Base-by-base conservation (phyloP, 2,329 filamentous ascomycete species). In the Aspergillus fischeri region DNA sequence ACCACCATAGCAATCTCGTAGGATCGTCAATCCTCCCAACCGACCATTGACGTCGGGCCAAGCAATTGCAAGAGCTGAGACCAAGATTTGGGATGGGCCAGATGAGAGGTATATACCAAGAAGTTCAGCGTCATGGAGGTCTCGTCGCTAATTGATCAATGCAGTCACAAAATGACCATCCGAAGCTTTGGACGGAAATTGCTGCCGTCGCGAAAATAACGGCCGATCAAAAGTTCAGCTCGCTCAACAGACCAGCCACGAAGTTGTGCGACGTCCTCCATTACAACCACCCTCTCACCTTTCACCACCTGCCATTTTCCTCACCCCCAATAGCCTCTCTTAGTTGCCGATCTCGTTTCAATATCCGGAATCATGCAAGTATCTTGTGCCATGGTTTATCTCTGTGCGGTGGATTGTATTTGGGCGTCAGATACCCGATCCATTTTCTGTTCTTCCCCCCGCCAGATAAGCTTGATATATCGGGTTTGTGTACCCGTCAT, bases 161-260 rank as follows among this genome's bases (percentile, higher is more conserved):
- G 6, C 47, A 72, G 70, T 45, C 62, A 65, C 48, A 74, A 70
- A 57, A 70, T 61, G 45, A 70, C 69, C 21, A 70, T 75, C 28
- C 70, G 73, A 57, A 73, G 59, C 52, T 49, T 76, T 32, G 71
- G 73, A 29, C 73, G 73, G 38, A 75, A 71, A 57, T 53, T 76
- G 42, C 69, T 74, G 47, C 68, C 64, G 25, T 64, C 63, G 49
- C 60, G 66, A 49, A 65, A 66, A 53, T 63, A 49, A 62, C 24
- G 27, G 61, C 63, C 41, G 62, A 64, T 29, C 63, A 56, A 64
- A 56, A 29, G n/a, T 25, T 20, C n/a, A 45, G 10, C 42, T 21
- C 42, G 42, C 42, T 45, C 42, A 24, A 45, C 42, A 45, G 42
- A 8, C 10, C 42, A 24, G n/a, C 20, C 21, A 24, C 4, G 42